Base-by-base conservation (phyloP, 306 rosid genomes). In the Acacia crassicarpa region DNA sequence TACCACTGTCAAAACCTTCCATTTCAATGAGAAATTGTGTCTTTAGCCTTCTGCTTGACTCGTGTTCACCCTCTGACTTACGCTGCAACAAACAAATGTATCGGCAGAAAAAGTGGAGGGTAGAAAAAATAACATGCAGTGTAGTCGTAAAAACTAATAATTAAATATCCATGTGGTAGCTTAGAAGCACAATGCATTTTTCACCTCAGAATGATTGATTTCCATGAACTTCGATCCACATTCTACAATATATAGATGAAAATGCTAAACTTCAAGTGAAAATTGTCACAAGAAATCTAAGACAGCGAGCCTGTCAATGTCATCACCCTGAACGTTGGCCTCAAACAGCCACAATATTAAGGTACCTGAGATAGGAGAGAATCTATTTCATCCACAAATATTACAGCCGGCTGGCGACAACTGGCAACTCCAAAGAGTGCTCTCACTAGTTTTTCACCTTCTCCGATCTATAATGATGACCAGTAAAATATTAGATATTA, bases 401-500 rank as follows among this genome's bases (percentile, higher is more conserved):
- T 95, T 75, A 93, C 99, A 72, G 99, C 98, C 53, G 99, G 99
- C 84, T 95, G 98, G 81, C 96, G 98, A 76, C 98, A 93, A 91
- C 98, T 80, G 74, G 99, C 97, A 76, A 95, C 99, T 78, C 98
- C 99, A 80, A 95, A 93, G 48, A 95, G 93, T 30, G 99, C 97
- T 84, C 96, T 85, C 32, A 93, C 98, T 86, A 95, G 91, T 88
- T 95, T 93, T 89, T 95, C 99, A 54, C 98, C 99, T 90, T 95
- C 99, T 35, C 99, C 99, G 81, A 95, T 93, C 99, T 93, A 84
- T 86, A 82, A 83, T 86, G 82, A 69, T 83, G 66, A 81, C 67
- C 82, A 77, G 62, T n/a, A 61, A 72, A 46, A 43, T 62, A 54
- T 82, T 45, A 68, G 81, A 59, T 54, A 75, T 79, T 78, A 58